A percentile compares a stretch with the other conserved stretches of the same genome.
Conservation (phyloP, 177 flowering plant genomes). For the Vitis hybrid region DNA sequence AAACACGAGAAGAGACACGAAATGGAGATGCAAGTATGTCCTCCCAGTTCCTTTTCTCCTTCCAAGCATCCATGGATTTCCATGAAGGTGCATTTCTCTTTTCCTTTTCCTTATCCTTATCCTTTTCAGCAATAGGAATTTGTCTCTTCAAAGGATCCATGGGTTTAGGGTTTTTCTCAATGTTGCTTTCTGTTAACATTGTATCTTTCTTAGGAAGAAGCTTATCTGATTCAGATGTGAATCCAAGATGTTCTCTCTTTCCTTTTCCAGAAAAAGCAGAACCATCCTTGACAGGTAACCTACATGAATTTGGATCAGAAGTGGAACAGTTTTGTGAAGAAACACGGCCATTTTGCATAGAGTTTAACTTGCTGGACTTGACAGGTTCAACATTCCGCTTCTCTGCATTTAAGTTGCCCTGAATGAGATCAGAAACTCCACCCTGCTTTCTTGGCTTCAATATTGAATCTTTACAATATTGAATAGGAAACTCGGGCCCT, state of each 20-base stretch:
- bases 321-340: constrained; percentile 22
- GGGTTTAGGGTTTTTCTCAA: constrained; percentile 44
- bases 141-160: constrained; percentile 42
- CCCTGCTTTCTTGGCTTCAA: constrained; percentile 42
- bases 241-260: constrained; percentile 39
- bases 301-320: constrained; percentile 28
- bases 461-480: constrained; percentile 26
- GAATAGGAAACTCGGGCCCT: constrained; percentile 21
- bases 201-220: constrained; percentile 44
- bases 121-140: constrained; percentile 47
- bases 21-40: constrained; percentile 78
- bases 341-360: constrained; percentile 20
- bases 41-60: constrained; percentile 92
- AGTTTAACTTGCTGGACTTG: constrained; percentile 32
- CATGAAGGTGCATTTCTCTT: constrained; percentile 45
- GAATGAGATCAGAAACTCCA: constrained; percentile 29
- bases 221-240: constrained; percentile 44
- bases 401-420: constrained; percentile 31
- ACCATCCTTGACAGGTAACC: constrained; percentile 27
- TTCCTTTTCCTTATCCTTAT: constrained; percentile 36
- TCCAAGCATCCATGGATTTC: constrained; percentile 94
- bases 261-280: constrained; percentile 38
- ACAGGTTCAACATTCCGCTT: constrained; percentile 40
- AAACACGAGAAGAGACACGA: constrained; percentile 67
- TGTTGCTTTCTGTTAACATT: constrained; percentile 27